These are phyloP conservation scores for Royoungia palumana DNA, from an alignment of 768 basidiomycete genomes.

Conservation along the genomic window DNA sequence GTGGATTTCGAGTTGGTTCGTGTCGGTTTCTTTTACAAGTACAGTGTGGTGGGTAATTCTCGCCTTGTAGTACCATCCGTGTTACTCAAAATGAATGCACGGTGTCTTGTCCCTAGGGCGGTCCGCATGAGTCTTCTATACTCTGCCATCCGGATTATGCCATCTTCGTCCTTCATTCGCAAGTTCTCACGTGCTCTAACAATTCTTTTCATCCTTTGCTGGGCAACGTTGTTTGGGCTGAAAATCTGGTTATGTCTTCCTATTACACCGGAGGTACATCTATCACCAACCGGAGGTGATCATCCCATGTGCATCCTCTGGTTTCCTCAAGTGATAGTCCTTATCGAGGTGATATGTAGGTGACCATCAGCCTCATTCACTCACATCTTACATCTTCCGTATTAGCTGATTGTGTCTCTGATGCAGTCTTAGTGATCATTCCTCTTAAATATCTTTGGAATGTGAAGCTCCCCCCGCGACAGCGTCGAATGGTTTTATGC, in stretches of 20 bases:
- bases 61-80: neutral
- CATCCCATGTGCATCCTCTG: neutral
- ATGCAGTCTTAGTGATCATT: neutral
- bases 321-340: neutral
- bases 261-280: too few relatives aligned
- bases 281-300: neutral
- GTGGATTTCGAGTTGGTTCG: neutral
- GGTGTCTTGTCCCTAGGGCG: neutral
- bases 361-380: neutral
- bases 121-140: conserved; percentile 6
- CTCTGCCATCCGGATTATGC: neutral
- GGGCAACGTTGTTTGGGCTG: neutral
- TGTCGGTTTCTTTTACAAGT: neutral
- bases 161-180: neutral
- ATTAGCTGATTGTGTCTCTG: neutral
- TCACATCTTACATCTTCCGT: neutral
- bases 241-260: neutral
- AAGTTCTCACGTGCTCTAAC: neutral
- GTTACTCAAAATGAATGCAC: neutral
- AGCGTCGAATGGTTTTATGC: neutral
- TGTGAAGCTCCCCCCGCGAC: neutral
- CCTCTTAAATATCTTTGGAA: neutral
- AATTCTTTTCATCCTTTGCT: neutral
- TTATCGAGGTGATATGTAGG: neutral
- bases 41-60: neutral